A percentile compares a stretch with the other conserved stretches of the same genome.
These are phyloP conservation scores for Exophiala calicioides DNA, from an alignment of 2,329 filamentous ascomycete species.

Conservation along the genomic window DNA sequence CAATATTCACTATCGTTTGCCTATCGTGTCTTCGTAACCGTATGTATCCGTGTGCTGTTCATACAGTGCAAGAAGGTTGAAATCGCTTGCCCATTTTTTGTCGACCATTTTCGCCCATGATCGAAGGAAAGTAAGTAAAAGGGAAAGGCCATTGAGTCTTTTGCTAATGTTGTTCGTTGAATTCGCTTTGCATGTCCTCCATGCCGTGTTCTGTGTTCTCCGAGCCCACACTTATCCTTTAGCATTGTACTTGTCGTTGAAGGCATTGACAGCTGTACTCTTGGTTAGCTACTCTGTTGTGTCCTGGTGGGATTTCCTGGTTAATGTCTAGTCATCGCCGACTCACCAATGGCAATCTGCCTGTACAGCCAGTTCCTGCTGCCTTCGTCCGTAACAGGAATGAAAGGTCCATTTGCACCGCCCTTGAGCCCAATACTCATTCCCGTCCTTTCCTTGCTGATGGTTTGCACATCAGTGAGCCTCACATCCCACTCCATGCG, in stretches of 20 bases:
- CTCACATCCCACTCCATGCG: constrained; percentile 94
- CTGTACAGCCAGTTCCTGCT: constrained; percentile 66
- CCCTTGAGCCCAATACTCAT: constrained; percentile 86
- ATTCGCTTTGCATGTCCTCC: too few relatives aligned
- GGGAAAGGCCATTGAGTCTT: too few relatives aligned
- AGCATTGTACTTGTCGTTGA: constrained; percentile 67
- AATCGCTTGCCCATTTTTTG: not conserved
- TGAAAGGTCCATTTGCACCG: constrained; percentile 89
- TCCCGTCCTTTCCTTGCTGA: constrained; percentile 93
- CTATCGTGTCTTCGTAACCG: not conserved
- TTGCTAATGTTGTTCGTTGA: too few relatives aligned
- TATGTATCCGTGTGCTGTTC: not conserved
- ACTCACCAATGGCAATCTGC: constrained; percentile 62
- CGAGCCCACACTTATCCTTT: constrained; percentile 53
- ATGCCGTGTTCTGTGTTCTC: too few relatives aligned
- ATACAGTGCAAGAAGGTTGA: not conserved
- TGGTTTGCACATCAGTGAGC: constrained; percentile 93
- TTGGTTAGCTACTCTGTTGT: constrained; percentile 7
- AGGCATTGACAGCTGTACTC: constrained; percentile 60
- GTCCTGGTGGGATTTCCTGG: not conserved
- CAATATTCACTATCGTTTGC: too few relatives aligned
- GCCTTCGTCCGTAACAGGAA: constrained; percentile 88
- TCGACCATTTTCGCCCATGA: not conserved
- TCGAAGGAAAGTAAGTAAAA: too few relatives aligned
- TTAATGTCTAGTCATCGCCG: not conserved